phyloP scores from a whole-genome alignment of 1,284 basidiomycete species.

The Ustilago nuda region DNA sequence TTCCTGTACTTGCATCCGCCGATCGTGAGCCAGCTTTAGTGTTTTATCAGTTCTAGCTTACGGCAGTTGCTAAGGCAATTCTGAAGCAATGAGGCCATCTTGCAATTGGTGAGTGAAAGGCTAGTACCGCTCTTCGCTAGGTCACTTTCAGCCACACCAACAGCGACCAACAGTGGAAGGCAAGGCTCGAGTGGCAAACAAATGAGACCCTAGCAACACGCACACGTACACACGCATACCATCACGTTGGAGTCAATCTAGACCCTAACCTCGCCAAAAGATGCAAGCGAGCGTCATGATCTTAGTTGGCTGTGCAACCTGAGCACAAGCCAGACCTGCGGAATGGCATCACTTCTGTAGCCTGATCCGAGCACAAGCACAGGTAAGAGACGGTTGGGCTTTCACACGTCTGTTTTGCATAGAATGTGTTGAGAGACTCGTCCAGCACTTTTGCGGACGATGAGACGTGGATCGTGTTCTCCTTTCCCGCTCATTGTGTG shows the following conservation, averaged over 20 bases:
- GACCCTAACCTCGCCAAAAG: slow-evolving; percentile 4
- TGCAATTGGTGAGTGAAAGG: not conserved
- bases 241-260: not conserved
- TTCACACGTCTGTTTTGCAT: slow-evolving; percentile 3
- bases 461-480: slow-evolving; percentile 4
- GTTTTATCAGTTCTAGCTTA: no score
- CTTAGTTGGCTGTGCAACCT: not conserved
- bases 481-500: not conserved
- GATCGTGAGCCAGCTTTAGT: not conserved
- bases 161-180: not conserved
- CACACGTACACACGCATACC: not conserved
- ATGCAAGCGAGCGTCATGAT: slow-evolving; percentile 1
- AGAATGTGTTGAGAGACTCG: not conserved
- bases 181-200: not conserved
- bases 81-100: not conserved
- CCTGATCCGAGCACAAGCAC: not conserved
- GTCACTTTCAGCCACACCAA: not conserved
- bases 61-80: no score
- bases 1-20: not conserved
- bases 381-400: not conserved
- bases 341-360: slow-evolving; percentile 4
- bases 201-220: slow-evolving; percentile 1
- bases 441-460: not conserved
- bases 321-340: not conserved
- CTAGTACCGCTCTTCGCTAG: not conserved